Evolutionary conservation across 805 yeast genomes (phyloP), one percentile per base, ranked within the genome.

Genomic region (Spathaspora girioi): DNA sequence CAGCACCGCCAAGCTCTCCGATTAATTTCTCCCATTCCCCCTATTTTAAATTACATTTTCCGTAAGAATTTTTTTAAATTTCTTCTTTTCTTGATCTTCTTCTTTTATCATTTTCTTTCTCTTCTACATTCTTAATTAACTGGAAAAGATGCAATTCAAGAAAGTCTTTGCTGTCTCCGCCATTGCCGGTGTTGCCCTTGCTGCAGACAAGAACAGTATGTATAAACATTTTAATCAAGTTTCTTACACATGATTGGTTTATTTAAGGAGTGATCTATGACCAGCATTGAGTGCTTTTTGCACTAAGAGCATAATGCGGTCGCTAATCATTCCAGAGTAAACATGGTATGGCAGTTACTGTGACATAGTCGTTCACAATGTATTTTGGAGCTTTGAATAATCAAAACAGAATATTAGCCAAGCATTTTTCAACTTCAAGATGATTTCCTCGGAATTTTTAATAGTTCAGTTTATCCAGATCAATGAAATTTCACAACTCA

Each of bases 91-190:
- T 45, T 46, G 31, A 27, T 23, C 49, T 41, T 31, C 32, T 47
- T 45, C 49, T 48, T 43, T 41, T 49, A n/a, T 51, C 51, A 46
- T 45, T 38, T 52, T 26, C 35, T 43, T 19, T 42, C 51, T 57
- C 56, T 56, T 56, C 54, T 47, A 15, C 35, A 44, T 46, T 51
- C 38, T 20, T 42, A 17, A 45, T 12, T 18, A 18, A 42, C 15
- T 35, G 18, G 40, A 42, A 26, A 46, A 48, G 54, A 82, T 83
- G 87, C 86, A 80, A 75, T 71, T 80, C 72, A 81, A 76, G 70
- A 70, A 79, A 55, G 61, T 78, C 63, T 62, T 80, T 57, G 70
- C 77, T 55, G 63, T 75, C 57, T 74, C 78, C 59, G 78, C 84
- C 61, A 56, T 80, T 47, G 76, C 79, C 58, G 79, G 80, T 54